Conservation (phyloP, 1,284 basidiomycete species). For the Ceratobasidium sp. region DNA sequence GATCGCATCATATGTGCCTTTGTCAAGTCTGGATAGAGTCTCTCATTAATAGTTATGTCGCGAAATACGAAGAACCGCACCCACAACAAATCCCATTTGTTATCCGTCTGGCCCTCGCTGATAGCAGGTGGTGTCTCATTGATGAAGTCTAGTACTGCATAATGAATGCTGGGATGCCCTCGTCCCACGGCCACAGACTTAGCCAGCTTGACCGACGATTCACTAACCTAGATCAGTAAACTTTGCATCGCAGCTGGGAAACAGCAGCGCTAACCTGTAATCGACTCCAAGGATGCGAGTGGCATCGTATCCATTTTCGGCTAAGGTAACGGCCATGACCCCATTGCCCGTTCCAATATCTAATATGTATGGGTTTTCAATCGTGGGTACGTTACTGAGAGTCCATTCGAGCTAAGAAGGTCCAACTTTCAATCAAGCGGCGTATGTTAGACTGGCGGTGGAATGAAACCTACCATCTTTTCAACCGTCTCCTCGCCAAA, state of each 20-base stretch:
- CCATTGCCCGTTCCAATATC: constrained; percentile 88
- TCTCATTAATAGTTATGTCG: not conserved
- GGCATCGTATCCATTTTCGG: constrained; percentile 73
- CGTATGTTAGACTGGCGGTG: not conserved
- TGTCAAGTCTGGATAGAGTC: constrained; percentile 65
- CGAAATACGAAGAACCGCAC: not conserved
- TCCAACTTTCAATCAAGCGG: not conserved
- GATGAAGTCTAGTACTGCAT: constrained; percentile 49
- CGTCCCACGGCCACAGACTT: constrained; percentile 66
- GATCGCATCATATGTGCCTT: constrained; percentile 90
- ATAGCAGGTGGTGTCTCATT: constrained; percentile 40
- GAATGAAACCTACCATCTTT: constrained; percentile 73
- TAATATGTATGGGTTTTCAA: constrained; percentile 62
- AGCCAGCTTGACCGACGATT: constrained; percentile 58
- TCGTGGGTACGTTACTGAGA: constrained; percentile 47
- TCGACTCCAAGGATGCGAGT: constrained; percentile 78
- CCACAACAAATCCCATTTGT: constrained; percentile 50
- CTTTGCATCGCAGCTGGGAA: not conserved
- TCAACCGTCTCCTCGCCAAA: constrained; percentile 85
- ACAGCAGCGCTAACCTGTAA: constrained; percentile 70
- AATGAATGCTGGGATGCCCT: constrained; percentile 50
- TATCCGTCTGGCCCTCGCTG: constrained; percentile 9
- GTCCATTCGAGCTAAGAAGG: constrained; percentile 50
- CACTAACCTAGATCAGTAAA: not conserved
- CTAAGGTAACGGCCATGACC: constrained; percentile 80